Base-by-base conservation (phyloP, 805 yeast species). In the Saccharomycopsis sp. region DNA sequence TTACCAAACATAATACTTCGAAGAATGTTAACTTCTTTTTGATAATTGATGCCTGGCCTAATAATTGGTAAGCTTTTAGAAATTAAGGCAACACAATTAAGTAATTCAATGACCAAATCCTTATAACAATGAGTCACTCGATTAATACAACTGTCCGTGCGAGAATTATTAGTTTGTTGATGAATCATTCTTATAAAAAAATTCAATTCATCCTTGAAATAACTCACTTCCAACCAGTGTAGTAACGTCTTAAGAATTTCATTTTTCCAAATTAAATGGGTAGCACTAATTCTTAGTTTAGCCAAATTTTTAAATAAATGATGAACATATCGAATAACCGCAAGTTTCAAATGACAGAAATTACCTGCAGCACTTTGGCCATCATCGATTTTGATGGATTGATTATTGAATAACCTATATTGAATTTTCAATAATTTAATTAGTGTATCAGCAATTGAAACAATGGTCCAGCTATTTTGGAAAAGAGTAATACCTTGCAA, bases 1-100 rank as follows among this genome's bases (percentile, higher is more conserved):
- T 79, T 79, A 3, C 82, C 79, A 59, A 85, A 84, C 8, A 77
- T 70, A 38, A 81, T 74, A 24, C 75, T 75, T 53, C 73, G 75
- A 27, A 77, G 72, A 50, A 75, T 72, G 33, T 65, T 65, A 27
- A 75, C 54, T 52, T 79, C 85, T 16, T 64, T 66, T 43, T 73
- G 79, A 41, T 70, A 23, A 76, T 79, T 46, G 68, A 81, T 28
- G 75, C 81, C 21, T 73, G 69, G 45, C 79, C 89, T 35, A 81
- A 58, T 36, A 28, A 48, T 45, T 3, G 81, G 71, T 26, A 81
- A 58, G n/a, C 71, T 67, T 22, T 72, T 72, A 20, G 85, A 67
- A 17, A 79, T 67, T 19, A 71, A 57, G 2, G 81, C 71, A 43
- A 84, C 59, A 17, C 80, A 75, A 51, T 70, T 70, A 0, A 85